Base-by-base conservation (phyloP, 2,329 filamentous ascomycete genomes). In the Aspergillus neoniger region DNA sequence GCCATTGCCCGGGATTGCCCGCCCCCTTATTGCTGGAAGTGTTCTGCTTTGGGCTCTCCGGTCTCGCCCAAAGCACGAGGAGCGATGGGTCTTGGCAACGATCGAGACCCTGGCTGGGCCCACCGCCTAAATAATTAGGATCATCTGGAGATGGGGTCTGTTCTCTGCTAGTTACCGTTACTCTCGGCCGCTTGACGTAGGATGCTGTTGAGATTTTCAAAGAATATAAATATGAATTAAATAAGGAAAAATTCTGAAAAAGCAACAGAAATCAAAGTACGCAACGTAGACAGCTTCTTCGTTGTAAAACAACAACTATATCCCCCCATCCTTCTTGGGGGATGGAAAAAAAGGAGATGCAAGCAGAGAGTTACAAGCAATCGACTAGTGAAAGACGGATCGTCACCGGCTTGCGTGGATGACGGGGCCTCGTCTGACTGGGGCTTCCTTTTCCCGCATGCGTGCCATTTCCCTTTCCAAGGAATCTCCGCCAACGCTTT, bases 381-480 rank as follows among this genome's bases (percentile, higher is more conserved):
- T 9, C 10, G n/a, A 41, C 25, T 39, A 43, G 36, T 5, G 39
- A 57, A 60, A 58, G 44, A 36, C 51, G 53, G 67, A 69, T 69
- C 67, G 63, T 60, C 67, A 55, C 48, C 43, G 56, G 67, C 61
- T 69, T 69, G 66, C 67, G 67, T 68, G 67, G 67, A 68, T 64
- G 63, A 66, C 65, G 65, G 64, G 63, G 53, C 58, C 57, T 55
- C 57, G 54, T 58, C 51, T 59, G 58, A 63, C 59, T 64, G 52
- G 62, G 63, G 38, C 49, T 53, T 32, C 48, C 56, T 44, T 36
- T 36, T 55, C 49, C 47, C 47, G 48, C 55, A 55, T 57, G 47
- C 38, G 47, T 53, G 32, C 56, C 28, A 52, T 47, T 47, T 39
- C 38, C 32, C 38, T 48, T 48, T 43, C 21, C 36, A 43, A 30